phyloP scores from a whole-genome alignment of 2,329 filamentous ascomycete species.

The Ceratocystis cacaofunesta region DNA sequence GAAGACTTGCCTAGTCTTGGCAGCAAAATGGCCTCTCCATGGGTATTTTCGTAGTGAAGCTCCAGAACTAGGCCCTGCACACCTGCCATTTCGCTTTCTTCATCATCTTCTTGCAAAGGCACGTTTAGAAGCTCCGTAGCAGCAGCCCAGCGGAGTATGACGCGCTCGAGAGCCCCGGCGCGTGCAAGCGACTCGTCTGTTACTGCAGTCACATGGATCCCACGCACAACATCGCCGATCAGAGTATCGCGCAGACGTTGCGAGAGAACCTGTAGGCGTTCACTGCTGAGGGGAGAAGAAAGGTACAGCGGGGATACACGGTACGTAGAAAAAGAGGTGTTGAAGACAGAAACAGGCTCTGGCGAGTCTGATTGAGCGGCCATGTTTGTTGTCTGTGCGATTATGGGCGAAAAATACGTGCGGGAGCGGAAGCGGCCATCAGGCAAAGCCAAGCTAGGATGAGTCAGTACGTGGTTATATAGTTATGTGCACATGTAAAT shows the following conservation, averaged over 20 bases:
- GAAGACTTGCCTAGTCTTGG: slow-evolving; percentile 22
- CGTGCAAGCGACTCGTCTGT: slow-evolving; percentile 28
- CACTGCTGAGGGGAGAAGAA: slow-evolving; percentile 23
- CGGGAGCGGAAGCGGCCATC: no score
- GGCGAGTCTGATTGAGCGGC: slow-evolving; percentile 12
- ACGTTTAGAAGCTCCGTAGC: slow-evolving; percentile 20
- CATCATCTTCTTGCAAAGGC: background rate
- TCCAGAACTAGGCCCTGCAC: slow-evolving; percentile 29
- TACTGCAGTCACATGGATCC: slow-evolving; percentile 36
- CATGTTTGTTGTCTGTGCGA: slow-evolving; percentile 15
- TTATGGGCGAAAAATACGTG: background rate
- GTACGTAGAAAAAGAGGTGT: slow-evolving; percentile 43
- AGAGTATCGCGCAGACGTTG: slow-evolving; percentile 38
- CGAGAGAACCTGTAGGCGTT: slow-evolving; percentile 31
- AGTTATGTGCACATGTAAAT: no score
- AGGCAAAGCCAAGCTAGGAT: no score
- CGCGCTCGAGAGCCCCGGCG: slow-evolving; percentile 31
- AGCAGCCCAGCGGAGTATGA: slow-evolving; percentile 32
- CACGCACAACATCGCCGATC: slow-evolving; percentile 45
- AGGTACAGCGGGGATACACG: slow-evolving; percentile 38
- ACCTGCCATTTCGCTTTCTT: slow-evolving; percentile 8
- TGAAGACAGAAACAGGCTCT: slow-evolving; percentile 34
- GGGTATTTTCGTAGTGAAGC: slow-evolving; percentile 38
- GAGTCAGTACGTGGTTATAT: no score
- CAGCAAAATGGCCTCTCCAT: slow-evolving; percentile 37